Conservation (phyloP, 176 grass and related monocot genomes). For the Phoenix roebelenii region DNA sequence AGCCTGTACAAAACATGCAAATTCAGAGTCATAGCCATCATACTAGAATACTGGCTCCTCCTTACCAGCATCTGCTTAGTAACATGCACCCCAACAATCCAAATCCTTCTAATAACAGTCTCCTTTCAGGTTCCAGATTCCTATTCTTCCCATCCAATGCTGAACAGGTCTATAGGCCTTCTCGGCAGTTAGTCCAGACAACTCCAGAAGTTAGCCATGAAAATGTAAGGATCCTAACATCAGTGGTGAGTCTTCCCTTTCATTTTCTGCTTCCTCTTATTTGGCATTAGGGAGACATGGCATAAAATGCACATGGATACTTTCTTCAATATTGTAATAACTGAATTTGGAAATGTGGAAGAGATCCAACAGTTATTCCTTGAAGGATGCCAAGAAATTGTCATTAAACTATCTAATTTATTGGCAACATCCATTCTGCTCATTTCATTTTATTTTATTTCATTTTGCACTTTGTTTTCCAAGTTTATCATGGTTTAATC, state of each 20-base stretch:
- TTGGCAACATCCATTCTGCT: too few species aligned
- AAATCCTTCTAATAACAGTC: slow-evolving; percentile 22
- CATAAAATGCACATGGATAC: too few species aligned
- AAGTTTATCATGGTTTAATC: too few species aligned
- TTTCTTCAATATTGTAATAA: too few species aligned
- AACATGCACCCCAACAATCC: slow-evolving; percentile 28
- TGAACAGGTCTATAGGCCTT: slow-evolving; percentile 28
- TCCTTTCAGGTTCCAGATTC: slow-evolving; percentile 44
- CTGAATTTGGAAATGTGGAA: too few species aligned
- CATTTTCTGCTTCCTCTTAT: too few species aligned
- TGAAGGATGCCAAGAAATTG: too few species aligned
- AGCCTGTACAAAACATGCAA: slow-evolving; percentile 32
- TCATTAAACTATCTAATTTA: too few species aligned
- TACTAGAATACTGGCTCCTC: slow-evolving; percentile 26
- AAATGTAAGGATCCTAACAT: slow-evolving; percentile 25
- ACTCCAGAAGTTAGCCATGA: slow-evolving; percentile 23
- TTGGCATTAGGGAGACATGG: too few species aligned
- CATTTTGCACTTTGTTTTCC: too few species aligned
- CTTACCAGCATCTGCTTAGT: slow-evolving; percentile 28
- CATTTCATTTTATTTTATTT: too few species aligned
- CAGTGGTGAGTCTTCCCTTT: slow-evolving; percentile 36
- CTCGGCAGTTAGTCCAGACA: slow-evolving; percentile 14
- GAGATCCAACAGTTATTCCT: too few species aligned
- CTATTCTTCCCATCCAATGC: slow-evolving; percentile 21
- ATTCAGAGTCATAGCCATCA: slow-evolving; percentile 34